phyloP scores from a whole-genome alignment of 139 green algal species.

The Deuterostichococcus epilithicus region DNA sequence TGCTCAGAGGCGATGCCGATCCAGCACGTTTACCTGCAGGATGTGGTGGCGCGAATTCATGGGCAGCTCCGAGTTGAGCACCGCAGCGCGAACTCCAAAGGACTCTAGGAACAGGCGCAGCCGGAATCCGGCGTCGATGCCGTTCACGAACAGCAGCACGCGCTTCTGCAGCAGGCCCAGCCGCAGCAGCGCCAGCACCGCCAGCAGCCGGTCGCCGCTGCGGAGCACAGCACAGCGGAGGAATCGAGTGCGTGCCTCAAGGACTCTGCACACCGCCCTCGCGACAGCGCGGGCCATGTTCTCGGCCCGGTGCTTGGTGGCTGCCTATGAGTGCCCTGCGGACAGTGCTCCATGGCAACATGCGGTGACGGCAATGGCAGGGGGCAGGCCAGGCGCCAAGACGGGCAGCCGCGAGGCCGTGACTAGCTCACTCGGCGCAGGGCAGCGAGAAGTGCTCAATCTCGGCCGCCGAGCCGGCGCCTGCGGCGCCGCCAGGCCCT shows the following conservation, averaged over 20 bases:
- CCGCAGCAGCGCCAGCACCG: conserved; percentile 74
- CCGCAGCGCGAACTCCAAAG: conserved; percentile 80
- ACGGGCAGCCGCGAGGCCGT: too few relatives aligned
- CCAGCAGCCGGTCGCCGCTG: conserved; percentile 57
- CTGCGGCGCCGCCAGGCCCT: not conserved
- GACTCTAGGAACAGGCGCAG: conserved; percentile 89
- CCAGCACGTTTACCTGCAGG: conserved; percentile 44
- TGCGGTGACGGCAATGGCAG: too few relatives aligned
- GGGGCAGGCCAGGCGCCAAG: too few relatives aligned
- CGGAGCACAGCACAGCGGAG: too few relatives aligned
- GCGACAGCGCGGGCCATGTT: too few relatives aligned
- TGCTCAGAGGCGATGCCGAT: too few relatives aligned
- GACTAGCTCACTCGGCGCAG: conserved; percentile 17
- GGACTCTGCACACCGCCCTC: too few relatives aligned
- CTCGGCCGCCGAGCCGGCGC: conserved; percentile 26
- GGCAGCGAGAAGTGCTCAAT: conserved; percentile 53
- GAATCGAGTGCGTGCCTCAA: too few relatives aligned
- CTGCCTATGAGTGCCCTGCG: too few relatives aligned
- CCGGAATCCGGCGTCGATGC: conserved; percentile 67
- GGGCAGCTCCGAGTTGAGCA: conserved; percentile 79
- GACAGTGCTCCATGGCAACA: too few relatives aligned
- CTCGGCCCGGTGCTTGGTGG: too few relatives aligned
- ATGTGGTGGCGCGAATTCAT: conserved; percentile 83
- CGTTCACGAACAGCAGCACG: conserved; percentile 91
- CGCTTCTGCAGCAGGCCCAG: conserved; percentile 76